Evolutionary conservation across 495 filamentous ascomycete genomes (phyloP), one percentile per base, ranked within the genome.

Genomic region (Penicillium malachiteum): DNA sequence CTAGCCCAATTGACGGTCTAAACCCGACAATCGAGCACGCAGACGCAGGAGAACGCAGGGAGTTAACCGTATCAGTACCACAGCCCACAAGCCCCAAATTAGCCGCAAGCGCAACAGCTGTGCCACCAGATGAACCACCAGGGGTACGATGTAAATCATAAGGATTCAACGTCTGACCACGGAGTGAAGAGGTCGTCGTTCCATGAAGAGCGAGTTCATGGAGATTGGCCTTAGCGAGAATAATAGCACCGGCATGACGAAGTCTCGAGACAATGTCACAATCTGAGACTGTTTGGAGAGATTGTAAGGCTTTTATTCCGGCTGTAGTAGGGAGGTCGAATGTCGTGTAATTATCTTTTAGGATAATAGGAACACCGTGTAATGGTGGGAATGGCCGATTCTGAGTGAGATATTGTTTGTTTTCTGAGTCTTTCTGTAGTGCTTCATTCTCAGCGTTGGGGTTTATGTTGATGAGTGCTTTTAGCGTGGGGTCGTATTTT

Each of bases 191-290:
- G 3, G 84, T 81, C 0, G 74, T 77, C 33, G 85, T 65, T 3
- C 84, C 86, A 52, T 87, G 84, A 2, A 89, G 62, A 1, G 85
- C 84, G 49, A 88, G 62, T 64, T 87, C 86, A 59, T 87, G 84
- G 11, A 88, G 60, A 64, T 87, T 88, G 0, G 83, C 69, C 56
- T 88, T 89, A 0, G 82, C 86, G 1, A 88, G 66, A 14, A 89
- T 82, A n/a, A 89, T 75, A 0, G 83, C 82, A 0, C 87, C 86
- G 3, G 81, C 83, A 2, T 70, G 57, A 14, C 67, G 74, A 8
- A 88, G 62, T 0, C 33, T 52, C 2, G 48, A 10, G 3, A 86
- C 83, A 0, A 78, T 69, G 0, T 76, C 68, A 2, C 82, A 78
- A 60, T 87, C 79, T 0, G 51, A 57, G 0, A 52, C 48, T 0